Evolutionary conservation across 768 basidiomycete species (phyloP).

Genomic region (Kondoa subrosea): DNA sequence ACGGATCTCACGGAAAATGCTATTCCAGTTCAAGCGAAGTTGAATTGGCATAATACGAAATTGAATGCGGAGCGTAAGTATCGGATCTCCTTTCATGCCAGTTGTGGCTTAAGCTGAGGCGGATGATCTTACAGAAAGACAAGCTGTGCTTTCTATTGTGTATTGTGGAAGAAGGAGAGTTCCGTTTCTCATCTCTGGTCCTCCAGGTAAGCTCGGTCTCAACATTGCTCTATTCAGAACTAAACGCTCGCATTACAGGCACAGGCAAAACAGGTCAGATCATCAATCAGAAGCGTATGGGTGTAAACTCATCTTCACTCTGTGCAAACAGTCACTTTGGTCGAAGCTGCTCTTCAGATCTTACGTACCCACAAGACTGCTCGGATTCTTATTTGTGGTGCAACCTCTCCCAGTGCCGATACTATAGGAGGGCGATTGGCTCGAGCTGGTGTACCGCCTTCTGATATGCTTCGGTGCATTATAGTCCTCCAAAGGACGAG

Average conservation of each 20-base stretch:
- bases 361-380: conserved; percentile 24
- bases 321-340: conserved; percentile 21
- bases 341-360: conserved; percentile 31
- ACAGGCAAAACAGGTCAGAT: conserved; percentile 26
- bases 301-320: background rate
- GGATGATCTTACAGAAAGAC: background rate
- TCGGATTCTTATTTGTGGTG: conserved; percentile 30
- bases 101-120: no score
- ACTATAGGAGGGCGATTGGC: conserved; percentile 30
- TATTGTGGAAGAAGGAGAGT: conserved; percentile 17
- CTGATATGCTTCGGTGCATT: conserved; percentile 25
- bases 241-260: conserved; percentile 21
- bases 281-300: background rate
- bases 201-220: conserved; percentile 15
- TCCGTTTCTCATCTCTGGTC: conserved; percentile 32
- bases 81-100: background rate
- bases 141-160: conserved; percentile 27
- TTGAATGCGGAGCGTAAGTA: conserved; percentile 31
- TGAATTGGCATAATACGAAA: conserved; percentile 24
- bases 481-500: background rate
- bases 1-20: background rate
- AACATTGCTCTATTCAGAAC: background rate
- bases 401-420: conserved; percentile 32
- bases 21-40: background rate
- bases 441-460: conserved; percentile 15